phyloP scores from a whole-genome alignment of 2,329 filamentous ascomycete genomes.

The Penicillium fuscoglaucum region DNA sequence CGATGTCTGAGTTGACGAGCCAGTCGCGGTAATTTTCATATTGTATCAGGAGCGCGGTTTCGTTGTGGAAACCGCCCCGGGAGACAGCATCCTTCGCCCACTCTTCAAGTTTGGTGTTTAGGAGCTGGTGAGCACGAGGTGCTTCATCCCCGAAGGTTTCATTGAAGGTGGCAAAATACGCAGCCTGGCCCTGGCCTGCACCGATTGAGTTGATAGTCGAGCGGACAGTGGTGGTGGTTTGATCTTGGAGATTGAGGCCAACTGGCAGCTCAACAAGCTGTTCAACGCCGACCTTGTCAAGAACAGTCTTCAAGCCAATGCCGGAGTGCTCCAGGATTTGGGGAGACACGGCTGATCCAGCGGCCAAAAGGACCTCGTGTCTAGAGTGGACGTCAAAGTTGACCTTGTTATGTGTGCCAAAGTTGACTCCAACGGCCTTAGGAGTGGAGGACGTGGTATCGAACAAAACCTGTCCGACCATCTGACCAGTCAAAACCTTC shows the following conservation, averaged over 20 bases:
- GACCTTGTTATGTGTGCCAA: constrained; percentile 23
- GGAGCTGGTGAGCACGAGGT: constrained; percentile 16
- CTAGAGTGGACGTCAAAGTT: constrained; percentile 26
- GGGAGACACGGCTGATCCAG: constrained; percentile 30
- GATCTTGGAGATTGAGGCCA: constrained; percentile 34
- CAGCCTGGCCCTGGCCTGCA: constrained; percentile 29
- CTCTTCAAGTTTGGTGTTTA: constrained; percentile 28
- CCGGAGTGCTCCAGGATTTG: constrained; percentile 33
- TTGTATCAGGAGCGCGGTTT: constrained; percentile 25
- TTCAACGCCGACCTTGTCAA: constrained; percentile 18
- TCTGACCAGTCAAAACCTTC: constrained; percentile 29
- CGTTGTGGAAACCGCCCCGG: constrained; percentile 30
- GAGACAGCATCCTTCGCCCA: constrained; percentile 31
- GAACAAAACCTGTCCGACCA: constrained; percentile 28
- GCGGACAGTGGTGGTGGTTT: constrained; percentile 28
- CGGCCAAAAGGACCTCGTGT: constrained; percentile 31
- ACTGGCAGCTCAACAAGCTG: constrained; percentile 31
- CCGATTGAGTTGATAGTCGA: constrained; percentile 13
- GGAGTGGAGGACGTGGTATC: constrained; percentile 3
- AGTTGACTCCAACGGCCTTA: constrained; percentile 29
- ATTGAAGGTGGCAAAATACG: constrained; percentile 31
- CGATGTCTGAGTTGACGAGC: constrained; percentile 29
- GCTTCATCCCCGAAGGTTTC: constrained; percentile 28
- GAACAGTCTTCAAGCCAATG: constrained; percentile 25
- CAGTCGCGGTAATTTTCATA: constrained; percentile 32